Conservation (phyloP, 129 eudicot species). For the Chrysanthemum seticuspe region DNA sequence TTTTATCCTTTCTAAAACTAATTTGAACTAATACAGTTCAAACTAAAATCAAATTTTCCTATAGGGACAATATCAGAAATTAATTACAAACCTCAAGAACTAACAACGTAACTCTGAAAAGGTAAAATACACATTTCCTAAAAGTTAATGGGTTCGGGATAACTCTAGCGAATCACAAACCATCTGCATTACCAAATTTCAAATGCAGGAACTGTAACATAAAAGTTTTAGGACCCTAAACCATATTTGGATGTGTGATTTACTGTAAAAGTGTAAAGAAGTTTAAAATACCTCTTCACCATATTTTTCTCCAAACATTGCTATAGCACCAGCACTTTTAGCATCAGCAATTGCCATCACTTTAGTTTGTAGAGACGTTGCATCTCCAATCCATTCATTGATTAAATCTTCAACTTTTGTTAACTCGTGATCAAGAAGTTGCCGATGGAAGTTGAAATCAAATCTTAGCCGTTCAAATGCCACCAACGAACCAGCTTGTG, state of each 20-base stretch:
- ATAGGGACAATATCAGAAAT: too few relatives aligned
- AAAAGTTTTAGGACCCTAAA: neutral
- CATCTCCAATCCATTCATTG: constrained; percentile 87
- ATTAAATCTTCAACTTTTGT: constrained; percentile 69
- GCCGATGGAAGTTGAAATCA: constrained; percentile 89
- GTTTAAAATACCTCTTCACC: constrained; percentile 70
- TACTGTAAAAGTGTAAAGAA: neutral
- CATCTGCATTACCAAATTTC: neutral
- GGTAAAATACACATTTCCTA: too few relatives aligned
- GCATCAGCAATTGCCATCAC: constrained; percentile 84
- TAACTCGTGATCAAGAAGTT: constrained; percentile 73
- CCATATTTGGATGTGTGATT: too few relatives aligned
- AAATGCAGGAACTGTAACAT: neutral
- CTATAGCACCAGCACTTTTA: constrained; percentile 90
- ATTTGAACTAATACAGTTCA: too few relatives aligned
- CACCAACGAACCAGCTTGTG: constrained; percentile 98
- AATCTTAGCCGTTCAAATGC: constrained; percentile 97
- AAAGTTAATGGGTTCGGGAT: too few relatives aligned
- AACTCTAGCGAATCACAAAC: too few relatives aligned
- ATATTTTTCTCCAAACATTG: constrained; percentile 99
- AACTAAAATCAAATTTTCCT: too few relatives aligned
- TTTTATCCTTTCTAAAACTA: too few relatives aligned
- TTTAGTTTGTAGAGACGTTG: constrained; percentile 66
- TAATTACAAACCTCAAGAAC: too few relatives aligned
- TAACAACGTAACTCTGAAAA: too few relatives aligned